Base-by-base conservation (phyloP, 192 early-diverging fungal species). In the Rhizophagus clarus region DNA sequence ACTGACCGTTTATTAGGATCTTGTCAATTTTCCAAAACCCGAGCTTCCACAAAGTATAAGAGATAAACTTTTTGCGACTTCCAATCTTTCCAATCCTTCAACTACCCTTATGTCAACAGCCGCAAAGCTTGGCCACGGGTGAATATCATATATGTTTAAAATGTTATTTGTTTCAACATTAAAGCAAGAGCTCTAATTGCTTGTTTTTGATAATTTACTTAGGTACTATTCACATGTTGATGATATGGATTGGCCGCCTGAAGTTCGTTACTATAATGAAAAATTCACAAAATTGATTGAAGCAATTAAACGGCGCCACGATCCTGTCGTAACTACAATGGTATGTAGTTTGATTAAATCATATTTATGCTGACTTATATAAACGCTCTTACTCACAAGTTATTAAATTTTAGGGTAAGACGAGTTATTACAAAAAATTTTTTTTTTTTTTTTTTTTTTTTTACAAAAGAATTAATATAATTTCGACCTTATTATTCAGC, bases 221-320 rank as follows among this genome's bases (percentile, higher is more conserved):
- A 89, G 90, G 78, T 93, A 92, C 81, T 92, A 88, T 79, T 85
- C 84, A 37, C 84, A 84, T 6, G 80, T 91, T 64, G 87, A 88
- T 28, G 86, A 87, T 45, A 56, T 83, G 20, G 86, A 89, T 61
- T 89, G 91, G 78, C 89, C 93, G 6, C 89, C 88, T 24, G 93
- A 94, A 72, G 87, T 96, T 68, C 78, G 87, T 24, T 86, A 89
- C 40, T 98, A 96, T 86, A 98, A 95, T 81, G 87, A 88, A 71
- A 88, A 88, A 42, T 97, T 99, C 85, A 94, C 96, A 62, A 93
- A 93, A 74, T 89, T 91, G 82, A 94, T 99, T 76, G 96, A 99
- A 78, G 89, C 86, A 64, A 96, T 99, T 64, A 99, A 99, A 84
- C 88, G 92, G 73, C 87, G 97, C 70, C 97, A 99, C 75, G 95